Percentiles rank a stretch among this genome's conserved stretches.
phyloP scores from a whole-genome alignment of 192 early-diverging fungal species.

The Umbelopsis vinacea region DNA sequence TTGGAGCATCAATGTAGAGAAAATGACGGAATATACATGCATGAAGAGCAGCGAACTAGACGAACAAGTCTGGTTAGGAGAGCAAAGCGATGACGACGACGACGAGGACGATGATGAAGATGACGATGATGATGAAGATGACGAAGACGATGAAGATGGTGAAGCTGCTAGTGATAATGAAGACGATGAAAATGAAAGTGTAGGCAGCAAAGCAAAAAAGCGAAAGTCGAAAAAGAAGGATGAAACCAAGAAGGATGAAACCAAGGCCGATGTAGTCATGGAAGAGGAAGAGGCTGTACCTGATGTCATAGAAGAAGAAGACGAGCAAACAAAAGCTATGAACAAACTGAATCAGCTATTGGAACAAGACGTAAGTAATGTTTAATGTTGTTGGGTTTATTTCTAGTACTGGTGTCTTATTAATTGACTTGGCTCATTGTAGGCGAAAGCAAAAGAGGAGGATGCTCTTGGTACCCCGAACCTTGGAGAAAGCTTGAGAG shows the following conservation, averaged over 20 bases:
- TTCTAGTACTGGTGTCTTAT: background rate
- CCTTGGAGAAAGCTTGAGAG: slow-evolving; percentile 47
- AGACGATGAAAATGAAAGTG: slow-evolving; percentile 37
- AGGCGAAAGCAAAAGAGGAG: slow-evolving; percentile 41
- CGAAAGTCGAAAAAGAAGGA: slow-evolving; percentile 24
- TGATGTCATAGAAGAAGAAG: slow-evolving; percentile 29
- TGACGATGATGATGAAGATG: slow-evolving; percentile 46
- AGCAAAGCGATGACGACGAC: slow-evolving; percentile 52
- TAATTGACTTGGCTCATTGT: background rate
- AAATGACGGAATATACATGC: slow-evolving; percentile 61
- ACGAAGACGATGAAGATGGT: slow-evolving; percentile 46
- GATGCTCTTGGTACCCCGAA: slow-evolving; percentile 44
- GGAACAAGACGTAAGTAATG: background rate
- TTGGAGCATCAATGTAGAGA: slow-evolving; percentile 69
- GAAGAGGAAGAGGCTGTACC: slow-evolving; percentile 16
- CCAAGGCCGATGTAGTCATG: slow-evolving; percentile 15
- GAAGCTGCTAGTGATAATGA: slow-evolving; percentile 54
- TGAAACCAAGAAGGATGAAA: slow-evolving; percentile 23
- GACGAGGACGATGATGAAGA: slow-evolving; percentile 52
- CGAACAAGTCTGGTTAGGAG: slow-evolving; percentile 53
- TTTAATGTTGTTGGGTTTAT: background rate
- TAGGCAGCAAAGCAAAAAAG: slow-evolving; percentile 7
- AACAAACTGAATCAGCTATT: slow-evolving; percentile 28
- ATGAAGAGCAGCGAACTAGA: slow-evolving; percentile 51
- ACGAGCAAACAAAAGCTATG: slow-evolving; percentile 35